Percentiles rank a stretch among this genome's conserved stretches.
These are phyloP conservation scores for Daedaleopsis sinensis DNA, from an alignment of 768 basidiomycete genomes.

Conservation along the genomic window DNA sequence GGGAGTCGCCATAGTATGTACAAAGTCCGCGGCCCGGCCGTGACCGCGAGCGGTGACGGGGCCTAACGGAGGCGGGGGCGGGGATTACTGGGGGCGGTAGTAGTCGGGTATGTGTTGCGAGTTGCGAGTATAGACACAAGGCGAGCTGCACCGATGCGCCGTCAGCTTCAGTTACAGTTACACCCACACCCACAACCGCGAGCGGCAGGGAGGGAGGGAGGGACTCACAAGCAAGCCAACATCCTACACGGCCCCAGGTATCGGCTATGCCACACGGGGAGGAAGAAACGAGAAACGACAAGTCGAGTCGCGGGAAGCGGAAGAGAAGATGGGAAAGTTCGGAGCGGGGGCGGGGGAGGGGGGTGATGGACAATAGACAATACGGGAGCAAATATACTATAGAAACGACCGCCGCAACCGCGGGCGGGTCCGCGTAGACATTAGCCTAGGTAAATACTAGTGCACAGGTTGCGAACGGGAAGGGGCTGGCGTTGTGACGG, in stretches of 20 bases:
- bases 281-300: too few relatives aligned
- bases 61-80: neutral
- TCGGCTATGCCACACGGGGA: constrained; percentile 12
- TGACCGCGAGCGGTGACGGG: neutral
- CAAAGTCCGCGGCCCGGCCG: neutral
- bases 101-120: constrained; percentile 17
- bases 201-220: too few relatives aligned
- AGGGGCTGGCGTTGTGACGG: constrained; percentile 18
- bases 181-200: neutral
- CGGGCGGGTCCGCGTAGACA: constrained; percentile 4
- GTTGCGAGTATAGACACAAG: constrained; percentile 21
- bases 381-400: constrained; percentile 23
- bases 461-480: constrained; percentile 20
- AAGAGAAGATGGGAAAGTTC: neutral
- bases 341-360: neutral
- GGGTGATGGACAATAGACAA: constrained; percentile 9
- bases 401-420: constrained; percentile 7
- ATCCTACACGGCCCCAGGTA: constrained; percentile 21
- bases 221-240: constrained; percentile 25
- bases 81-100: constrained; percentile 3
- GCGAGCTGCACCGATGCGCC: neutral
- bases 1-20: constrained; percentile 12
- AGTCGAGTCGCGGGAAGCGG: too few relatives aligned
- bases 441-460: constrained; percentile 19
- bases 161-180: neutral